Evolutionary conservation across 441 rosid species (phyloP).

Genomic region (Jatropha podagrica): DNA sequence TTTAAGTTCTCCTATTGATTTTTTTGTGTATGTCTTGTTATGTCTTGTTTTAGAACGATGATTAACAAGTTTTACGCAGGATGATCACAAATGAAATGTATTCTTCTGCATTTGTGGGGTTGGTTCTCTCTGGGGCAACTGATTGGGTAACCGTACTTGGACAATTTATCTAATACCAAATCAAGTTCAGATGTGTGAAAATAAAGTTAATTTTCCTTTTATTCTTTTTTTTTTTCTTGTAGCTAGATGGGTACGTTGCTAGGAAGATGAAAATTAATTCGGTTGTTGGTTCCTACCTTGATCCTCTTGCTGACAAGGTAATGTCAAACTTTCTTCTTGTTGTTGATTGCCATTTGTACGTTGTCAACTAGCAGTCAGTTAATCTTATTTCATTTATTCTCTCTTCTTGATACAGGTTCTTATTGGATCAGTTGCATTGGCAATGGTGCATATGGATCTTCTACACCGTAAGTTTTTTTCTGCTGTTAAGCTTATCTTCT

Average conservation of each 20-base stretch:
- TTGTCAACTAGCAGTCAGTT: not conserved
- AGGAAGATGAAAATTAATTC: constrained; percentile 87
- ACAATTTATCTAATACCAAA: not conserved
- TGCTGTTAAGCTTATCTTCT: not conserved
- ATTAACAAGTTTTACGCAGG: constrained; percentile 47
- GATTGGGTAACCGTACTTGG: constrained; percentile 62
- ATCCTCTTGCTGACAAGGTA: constrained; percentile 98
- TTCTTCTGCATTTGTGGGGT: constrained; percentile 57
- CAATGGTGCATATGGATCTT: constrained; percentile 82
- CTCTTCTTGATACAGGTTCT: constrained; percentile 58
- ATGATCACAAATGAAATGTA: constrained; percentile 88
- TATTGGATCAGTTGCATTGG: constrained; percentile 80
- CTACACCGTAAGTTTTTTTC: constrained; percentile 62
- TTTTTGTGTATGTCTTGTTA: not conserved
- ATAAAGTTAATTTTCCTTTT: constrained; percentile 8
- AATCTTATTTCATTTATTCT: constrained; percentile 15
- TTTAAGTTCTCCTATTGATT: not conserved
- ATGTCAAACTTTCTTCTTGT: not conserved
- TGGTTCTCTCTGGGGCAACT: constrained; percentile 77
- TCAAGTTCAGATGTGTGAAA: not conserved
- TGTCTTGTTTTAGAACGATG: not conserved
- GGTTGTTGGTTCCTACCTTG: constrained; percentile 95
- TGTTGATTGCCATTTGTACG: not conserved
- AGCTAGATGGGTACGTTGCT: constrained; percentile 94
- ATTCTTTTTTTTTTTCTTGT: constrained; percentile 22